Evolutionary conservation across 139 green algal species (phyloP).

Genomic region (Pedinophyceae sp.): DNA sequence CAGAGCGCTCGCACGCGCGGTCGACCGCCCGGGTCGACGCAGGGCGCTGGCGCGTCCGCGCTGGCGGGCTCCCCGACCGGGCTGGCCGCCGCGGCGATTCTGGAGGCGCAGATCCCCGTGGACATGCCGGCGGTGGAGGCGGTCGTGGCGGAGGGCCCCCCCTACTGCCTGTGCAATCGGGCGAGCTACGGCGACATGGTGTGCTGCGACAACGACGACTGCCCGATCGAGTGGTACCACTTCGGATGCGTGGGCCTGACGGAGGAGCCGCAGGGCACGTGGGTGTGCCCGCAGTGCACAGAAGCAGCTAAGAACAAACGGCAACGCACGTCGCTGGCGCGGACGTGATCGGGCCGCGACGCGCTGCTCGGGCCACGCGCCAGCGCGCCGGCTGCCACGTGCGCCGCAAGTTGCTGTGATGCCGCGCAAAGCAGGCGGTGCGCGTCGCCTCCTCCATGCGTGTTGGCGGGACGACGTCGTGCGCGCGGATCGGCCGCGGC

Average conservation of each 20-base stretch:
- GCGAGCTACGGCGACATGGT: constrained; percentile 66
- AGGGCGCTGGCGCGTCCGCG: neutral
- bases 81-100: constrained; percentile 7
- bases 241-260: constrained; percentile 67
- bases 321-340: too few species aligned
- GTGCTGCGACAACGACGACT: constrained; percentile 73
- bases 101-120: neutral
- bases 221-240: constrained; percentile 82
- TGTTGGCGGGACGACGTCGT: too few species aligned
- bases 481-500: too few species aligned
- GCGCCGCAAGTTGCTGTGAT: too few species aligned
- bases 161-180: constrained; percentile 69
- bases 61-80: constrained; percentile 19
- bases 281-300: neutral
- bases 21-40: neutral
- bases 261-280: constrained; percentile 14
- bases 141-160: constrained; percentile 33
- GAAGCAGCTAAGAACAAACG: too few species aligned
- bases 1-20: neutral
- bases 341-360: too few species aligned
- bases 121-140: constrained; percentile 4
- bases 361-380: too few species aligned
- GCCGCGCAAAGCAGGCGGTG: too few species aligned
- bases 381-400: too few species aligned
- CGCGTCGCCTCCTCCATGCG: too few species aligned